Percentiles rank a stretch among this genome's conserved stretches.
These are phyloP conservation scores for Sanghuangporus weigelae DNA, from an alignment of 1,284 basidiomycete genomes.

Conservation along the genomic window DNA sequence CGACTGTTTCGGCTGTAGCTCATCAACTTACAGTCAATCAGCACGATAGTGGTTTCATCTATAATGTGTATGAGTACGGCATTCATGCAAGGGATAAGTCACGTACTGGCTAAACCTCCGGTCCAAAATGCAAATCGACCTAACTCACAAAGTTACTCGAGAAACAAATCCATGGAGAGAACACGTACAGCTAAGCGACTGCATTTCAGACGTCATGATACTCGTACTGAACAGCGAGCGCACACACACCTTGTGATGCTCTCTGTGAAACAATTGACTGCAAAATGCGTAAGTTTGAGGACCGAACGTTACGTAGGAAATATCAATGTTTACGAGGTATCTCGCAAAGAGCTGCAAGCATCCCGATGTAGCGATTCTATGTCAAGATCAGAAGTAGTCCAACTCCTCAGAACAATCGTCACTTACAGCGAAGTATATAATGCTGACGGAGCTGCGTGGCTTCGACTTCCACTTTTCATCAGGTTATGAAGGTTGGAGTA, in stretches of 20 bases:
- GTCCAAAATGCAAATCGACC: not conserved
- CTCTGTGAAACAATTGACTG: not conserved
- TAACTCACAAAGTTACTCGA: too few relatives aligned
- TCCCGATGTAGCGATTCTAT: not conserved
- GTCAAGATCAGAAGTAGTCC: not conserved
- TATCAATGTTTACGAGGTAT: not conserved
- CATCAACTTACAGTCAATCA: not conserved
- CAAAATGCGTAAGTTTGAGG: not conserved
- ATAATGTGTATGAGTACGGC: not conserved
- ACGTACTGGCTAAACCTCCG: not conserved
- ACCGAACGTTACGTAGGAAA: not conserved
- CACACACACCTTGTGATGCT: not conserved
- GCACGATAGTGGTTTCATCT: not conserved
- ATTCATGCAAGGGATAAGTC: not conserved
- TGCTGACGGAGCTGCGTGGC: not conserved
- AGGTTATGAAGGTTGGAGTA: not conserved
- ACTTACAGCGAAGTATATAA: not conserved
- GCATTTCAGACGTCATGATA: too few relatives aligned
- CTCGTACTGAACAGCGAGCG: too few relatives aligned
- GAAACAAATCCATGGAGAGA: too few relatives aligned
- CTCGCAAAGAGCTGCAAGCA: not conserved
- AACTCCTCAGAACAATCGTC: not conserved
- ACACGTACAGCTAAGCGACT: too few relatives aligned
- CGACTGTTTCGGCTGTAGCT: not conserved
- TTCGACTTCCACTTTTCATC: not conserved